phyloP scores from a whole-genome alignment of 129 eudicot species.

The Chrysanthemum lavandulifolium region DNA sequence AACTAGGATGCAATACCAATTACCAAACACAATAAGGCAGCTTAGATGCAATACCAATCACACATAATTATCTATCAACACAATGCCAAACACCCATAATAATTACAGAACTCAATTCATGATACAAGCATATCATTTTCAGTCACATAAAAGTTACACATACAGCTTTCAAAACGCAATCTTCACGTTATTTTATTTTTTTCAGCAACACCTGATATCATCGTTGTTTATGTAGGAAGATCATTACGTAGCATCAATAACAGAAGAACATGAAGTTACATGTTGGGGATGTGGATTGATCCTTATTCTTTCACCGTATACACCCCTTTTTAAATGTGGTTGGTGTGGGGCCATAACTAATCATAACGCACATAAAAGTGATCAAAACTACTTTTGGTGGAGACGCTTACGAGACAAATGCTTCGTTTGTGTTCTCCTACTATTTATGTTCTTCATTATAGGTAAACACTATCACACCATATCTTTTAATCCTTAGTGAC shows the following conservation, averaged over 20 bases:
- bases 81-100: too few relatives aligned
- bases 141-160: background rate
- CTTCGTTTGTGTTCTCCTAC: conserved; percentile 54
- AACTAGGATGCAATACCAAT: too few relatives aligned
- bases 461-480: conserved; percentile 35
- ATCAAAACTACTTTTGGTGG: conserved; percentile 52
- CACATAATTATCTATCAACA: too few relatives aligned
- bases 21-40: too few relatives aligned
- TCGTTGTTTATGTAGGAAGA: conserved; percentile 52
- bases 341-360: conserved; percentile 96
- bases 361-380: conserved; percentile 50
- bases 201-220: background rate
- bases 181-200: background rate
- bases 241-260: conserved; percentile 43
- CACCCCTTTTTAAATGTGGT: conserved; percentile 75
- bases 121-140: conserved; percentile 10
- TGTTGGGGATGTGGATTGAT: conserved; percentile 98
- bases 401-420: conserved; percentile 80
- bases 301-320: conserved; percentile 65
- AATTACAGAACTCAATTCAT: background rate
- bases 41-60: too few relatives aligned
- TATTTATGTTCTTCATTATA: conserved; percentile 72
- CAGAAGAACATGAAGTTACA: conserved; percentile 60
- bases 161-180: background rate
- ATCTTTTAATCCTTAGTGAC: background rate